Percentiles rank a stretch among this genome's conserved stretches.
These are phyloP conservation scores for Fermentozyma sake DNA, from an alignment of 1,139 yeast species.

Conservation along the genomic window DNA sequence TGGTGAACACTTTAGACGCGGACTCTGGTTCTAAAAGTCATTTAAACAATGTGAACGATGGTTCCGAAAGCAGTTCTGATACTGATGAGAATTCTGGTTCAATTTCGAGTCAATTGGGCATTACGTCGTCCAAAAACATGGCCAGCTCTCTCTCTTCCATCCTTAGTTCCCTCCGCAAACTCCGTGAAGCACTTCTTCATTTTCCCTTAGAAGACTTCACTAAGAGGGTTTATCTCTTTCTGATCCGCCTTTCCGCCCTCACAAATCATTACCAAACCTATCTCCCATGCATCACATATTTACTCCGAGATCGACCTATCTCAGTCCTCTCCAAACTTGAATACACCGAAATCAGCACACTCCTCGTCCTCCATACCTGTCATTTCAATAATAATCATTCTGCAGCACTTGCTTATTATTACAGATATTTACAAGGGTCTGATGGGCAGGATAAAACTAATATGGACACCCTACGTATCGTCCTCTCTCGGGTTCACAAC, in stretches of 20 bases:
- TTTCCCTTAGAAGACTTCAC: conserved; percentile 35
- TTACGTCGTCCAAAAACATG: conserved; percentile 11
- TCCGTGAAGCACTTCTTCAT: conserved; percentile 52
- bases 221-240: conserved; percentile 45
- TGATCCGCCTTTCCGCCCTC: conserved; percentile 43
- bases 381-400: conserved; percentile 41
- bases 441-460: no score
- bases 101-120: no score
- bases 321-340: conserved; percentile 31
- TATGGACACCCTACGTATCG: no score
- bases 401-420: conserved; percentile 30
- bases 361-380: conserved; percentile 42
- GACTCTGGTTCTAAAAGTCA: no score
- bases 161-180: conserved; percentile 33
- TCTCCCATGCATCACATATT: conserved; percentile 46
- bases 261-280: conserved; percentile 55
- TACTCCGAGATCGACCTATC: conserved; percentile 20
- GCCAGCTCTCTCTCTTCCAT: conserved; percentile 24
- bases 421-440: conserved; percentile 19
- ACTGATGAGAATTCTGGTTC: no score
- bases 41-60: no score
- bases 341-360: conserved; percentile 32
- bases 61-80: no score
- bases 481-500: conserved; percentile 30
- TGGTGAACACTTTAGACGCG: no score